Conservation (phyloP, 208 protist genomes). For the Angomonas deanei region DNA sequence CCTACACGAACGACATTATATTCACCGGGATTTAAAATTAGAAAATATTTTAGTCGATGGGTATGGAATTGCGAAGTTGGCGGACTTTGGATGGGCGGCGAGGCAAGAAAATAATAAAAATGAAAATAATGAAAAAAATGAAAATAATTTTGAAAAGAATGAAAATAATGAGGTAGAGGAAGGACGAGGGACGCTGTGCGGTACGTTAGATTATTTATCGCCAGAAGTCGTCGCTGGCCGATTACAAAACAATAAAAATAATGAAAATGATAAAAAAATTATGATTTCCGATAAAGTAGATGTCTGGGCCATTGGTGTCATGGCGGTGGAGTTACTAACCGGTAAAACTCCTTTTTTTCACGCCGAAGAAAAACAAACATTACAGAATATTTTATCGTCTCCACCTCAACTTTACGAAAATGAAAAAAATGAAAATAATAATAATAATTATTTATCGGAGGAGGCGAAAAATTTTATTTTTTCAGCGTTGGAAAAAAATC, state of each 20-base stretch:
- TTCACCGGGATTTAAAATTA: constrained; percentile 89
- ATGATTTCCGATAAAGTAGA: constrained; percentile 65
- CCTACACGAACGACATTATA: constrained; percentile 64
- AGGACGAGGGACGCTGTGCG: constrained; percentile 74
- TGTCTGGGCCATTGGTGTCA: constrained; percentile 86
- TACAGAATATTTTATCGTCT: constrained; percentile 48
- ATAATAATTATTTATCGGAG: not conserved
- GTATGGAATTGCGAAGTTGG: constrained; percentile 93
- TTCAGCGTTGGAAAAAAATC: constrained; percentile 60
- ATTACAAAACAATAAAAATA: not conserved
- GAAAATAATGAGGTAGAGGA: not conserved
- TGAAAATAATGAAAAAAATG: not conserved
- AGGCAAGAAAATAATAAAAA: constrained; percentile 13
- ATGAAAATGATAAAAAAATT: not conserved
- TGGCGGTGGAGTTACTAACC: constrained; percentile 79
- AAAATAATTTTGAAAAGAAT: constrained; percentile 1
- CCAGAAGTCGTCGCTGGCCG: constrained; percentile 94
- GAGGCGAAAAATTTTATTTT: constrained; percentile 23
- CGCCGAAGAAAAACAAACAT: constrained; percentile 33
- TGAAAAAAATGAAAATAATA: not conserved
- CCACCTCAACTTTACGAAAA: constrained; percentile 24
- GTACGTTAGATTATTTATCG: constrained; percentile 99
- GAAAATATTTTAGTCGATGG: constrained; percentile 85
- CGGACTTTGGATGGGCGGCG: constrained; percentile 98
- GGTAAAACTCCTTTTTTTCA: constrained; percentile 73